Conservation (phyloP, 805 yeast genomes). For the Kodamaea sagamina region DNA sequence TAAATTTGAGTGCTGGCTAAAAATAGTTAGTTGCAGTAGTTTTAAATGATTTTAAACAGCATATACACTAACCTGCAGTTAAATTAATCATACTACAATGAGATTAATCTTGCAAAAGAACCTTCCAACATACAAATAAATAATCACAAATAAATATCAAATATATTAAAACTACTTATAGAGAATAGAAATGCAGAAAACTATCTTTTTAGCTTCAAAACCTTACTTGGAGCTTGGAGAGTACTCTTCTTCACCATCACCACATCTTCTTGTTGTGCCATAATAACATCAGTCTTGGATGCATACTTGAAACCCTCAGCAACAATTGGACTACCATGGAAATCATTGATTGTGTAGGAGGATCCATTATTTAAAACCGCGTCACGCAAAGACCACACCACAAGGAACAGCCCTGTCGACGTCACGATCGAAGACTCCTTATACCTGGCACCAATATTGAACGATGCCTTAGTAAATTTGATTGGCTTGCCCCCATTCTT, state of each 20-base stretch:
- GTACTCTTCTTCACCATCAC: slow-evolving; percentile 63
- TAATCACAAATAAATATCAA: no score
- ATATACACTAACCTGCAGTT: no score
- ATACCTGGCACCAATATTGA: slow-evolving; percentile 67
- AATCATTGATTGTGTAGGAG: slow-evolving; percentile 65
- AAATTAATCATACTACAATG: no score
- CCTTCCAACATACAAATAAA: no score
- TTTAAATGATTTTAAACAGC: no score
- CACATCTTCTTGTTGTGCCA: slow-evolving; percentile 77
- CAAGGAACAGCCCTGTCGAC: slow-evolving; percentile 78
- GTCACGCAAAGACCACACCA: slow-evolving; percentile 74
- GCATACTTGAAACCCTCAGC: slow-evolving; percentile 81
- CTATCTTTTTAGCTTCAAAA: neutral
- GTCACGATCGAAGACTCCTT: slow-evolving; percentile 74
- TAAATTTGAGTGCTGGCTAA: no score
- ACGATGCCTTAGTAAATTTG: slow-evolving; percentile 70
- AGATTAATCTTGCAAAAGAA: no score
- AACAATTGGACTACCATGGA: slow-evolving; percentile 55
- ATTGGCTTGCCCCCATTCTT: slow-evolving; percentile 43
- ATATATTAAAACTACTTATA: slow-evolving; percentile 9
- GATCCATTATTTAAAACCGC: slow-evolving; percentile 37
- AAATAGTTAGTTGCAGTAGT: no score
- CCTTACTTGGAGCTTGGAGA: slow-evolving; percentile 32
- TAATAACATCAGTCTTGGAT: slow-evolving; percentile 65
- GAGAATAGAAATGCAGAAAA: neutral